Conservation (phyloP, 768 basidiomycete genomes). For the Coprinopsis sp. region DNA sequence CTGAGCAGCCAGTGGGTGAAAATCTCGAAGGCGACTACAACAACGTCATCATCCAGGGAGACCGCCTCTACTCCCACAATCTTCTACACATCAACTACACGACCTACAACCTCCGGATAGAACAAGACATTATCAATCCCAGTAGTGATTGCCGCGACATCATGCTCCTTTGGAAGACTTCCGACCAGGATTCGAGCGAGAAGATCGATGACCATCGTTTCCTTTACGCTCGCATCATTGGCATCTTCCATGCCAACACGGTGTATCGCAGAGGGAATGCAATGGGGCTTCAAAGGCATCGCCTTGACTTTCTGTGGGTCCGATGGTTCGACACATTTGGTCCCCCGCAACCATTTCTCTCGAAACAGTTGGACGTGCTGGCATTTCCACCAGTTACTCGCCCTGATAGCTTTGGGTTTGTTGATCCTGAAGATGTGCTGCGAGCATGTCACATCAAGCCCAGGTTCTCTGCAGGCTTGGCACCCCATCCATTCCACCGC, state of each 20-base stretch:
- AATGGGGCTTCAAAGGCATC: not conserved
- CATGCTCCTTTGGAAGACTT: not conserved
- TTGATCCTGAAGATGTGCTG: not conserved
- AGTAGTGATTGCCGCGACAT: not conserved
- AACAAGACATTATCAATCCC: not conserved
- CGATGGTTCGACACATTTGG: not conserved
- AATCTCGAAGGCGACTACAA: no score
- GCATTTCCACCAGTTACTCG: not conserved
- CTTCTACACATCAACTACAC: not conserved
- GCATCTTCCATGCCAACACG: conserved; percentile 16
- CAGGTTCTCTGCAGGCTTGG: not conserved
- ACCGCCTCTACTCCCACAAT: not conserved
- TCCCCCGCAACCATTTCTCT: not conserved
- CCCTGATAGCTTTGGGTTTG: not conserved
- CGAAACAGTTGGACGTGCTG: not conserved
- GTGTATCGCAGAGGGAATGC: not conserved
- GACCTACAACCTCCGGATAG: not conserved
- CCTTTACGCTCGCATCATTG: conserved; percentile 19
- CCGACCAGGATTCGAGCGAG: not conserved
- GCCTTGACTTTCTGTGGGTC: not conserved
- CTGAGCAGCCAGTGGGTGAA: not conserved
- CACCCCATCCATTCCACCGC: not conserved
- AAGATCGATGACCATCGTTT: conserved; percentile 12
- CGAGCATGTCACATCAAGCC: not conserved
- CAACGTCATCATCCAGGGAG: not conserved